Conservation (phyloP, 140 eudicot genomes). For the Flaveria floridana region DNA sequence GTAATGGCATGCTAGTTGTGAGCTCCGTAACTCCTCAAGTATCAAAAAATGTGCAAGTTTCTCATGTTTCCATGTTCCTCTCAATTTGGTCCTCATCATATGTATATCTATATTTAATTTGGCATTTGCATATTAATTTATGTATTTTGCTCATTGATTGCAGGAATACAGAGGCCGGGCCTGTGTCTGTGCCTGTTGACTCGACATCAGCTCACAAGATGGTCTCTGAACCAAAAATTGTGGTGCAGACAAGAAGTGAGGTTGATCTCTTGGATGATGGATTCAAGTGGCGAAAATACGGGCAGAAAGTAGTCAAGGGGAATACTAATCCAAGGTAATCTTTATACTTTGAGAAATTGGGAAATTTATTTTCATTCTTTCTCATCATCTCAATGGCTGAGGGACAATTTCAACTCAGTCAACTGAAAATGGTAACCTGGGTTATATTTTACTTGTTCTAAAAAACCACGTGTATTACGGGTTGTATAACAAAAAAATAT, state of each 20-base stretch:
- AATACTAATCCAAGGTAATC: slow-evolving; percentile 86
- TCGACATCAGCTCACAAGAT: slow-evolving; percentile 48
- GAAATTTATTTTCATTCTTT: no score
- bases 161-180: slow-evolving; percentile 60
- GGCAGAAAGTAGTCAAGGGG: slow-evolving; percentile 97
- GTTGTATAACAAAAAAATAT: no score
- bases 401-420: not conserved
- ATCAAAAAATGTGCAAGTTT: not conserved
- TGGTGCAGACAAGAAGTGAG: slow-evolving; percentile 92
- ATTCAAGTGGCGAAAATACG: slow-evolving; percentile 94
- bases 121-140: slow-evolving; percentile 1
- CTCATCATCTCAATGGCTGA: not conserved
- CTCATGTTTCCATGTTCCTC: not conserved
- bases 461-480: no score
- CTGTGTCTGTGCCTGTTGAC: slow-evolving; percentile 30
- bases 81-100: not conserved
- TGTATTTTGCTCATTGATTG: slow-evolving; percentile 23
- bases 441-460: no score
- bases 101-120: not conserved
- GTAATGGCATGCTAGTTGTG: not conserved
- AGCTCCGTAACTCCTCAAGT: not conserved
- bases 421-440: not conserved
- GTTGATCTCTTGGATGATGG: slow-evolving; percentile 98
- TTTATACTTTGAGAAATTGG: not conserved
- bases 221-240: slow-evolving; percentile 74